Conservation (phyloP, 2,329 filamentous ascomycete genomes). For the Lasiodiplodia hormozganensis region DNA sequence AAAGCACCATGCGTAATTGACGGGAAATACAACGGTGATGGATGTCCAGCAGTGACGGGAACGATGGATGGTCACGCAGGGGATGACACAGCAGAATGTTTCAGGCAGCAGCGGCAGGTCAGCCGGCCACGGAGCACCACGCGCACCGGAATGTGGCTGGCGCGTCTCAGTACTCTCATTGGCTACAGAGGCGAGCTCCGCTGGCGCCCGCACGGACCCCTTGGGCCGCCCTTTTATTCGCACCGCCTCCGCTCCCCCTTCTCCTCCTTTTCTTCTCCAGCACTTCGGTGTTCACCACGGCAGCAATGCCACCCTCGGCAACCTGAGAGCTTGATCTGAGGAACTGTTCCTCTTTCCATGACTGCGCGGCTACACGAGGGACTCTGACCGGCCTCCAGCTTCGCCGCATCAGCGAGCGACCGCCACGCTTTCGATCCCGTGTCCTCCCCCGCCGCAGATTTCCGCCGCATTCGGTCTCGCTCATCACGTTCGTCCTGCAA, state of each 20-base stretch:
- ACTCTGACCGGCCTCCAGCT: not conserved
- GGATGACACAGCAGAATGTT: not conserved
- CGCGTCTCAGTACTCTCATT: not conserved
- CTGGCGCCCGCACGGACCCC: slow-evolving; percentile 5
- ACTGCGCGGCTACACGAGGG: not conserved
- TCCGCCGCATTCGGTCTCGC: not conserved
- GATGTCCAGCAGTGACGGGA: too few species aligned
- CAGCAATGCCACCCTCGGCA: slow-evolving; percentile 3
- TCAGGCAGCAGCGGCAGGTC: not conserved
- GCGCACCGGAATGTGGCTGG: not conserved
- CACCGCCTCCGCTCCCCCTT: not conserved
- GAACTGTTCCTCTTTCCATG: too few species aligned
- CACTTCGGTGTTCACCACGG: slow-evolving; percentile 9
- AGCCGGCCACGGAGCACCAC: slow-evolving; percentile 9
- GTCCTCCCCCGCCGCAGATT: not conserved
- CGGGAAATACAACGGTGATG: too few species aligned
- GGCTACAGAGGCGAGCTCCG: not conserved
- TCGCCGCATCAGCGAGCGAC: not conserved
- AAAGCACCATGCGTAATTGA: not conserved
- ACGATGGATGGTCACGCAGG: not conserved
- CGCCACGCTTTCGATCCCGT: not conserved
- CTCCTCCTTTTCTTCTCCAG: not conserved
- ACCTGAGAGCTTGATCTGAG: not conserved
- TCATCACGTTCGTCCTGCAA: not conserved
- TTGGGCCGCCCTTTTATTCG: not conserved